These are phyloP conservation scores for Whalleya microplaca DNA, from an alignment of 2,329 filamentous ascomycete species.

Conservation along the genomic window DNA sequence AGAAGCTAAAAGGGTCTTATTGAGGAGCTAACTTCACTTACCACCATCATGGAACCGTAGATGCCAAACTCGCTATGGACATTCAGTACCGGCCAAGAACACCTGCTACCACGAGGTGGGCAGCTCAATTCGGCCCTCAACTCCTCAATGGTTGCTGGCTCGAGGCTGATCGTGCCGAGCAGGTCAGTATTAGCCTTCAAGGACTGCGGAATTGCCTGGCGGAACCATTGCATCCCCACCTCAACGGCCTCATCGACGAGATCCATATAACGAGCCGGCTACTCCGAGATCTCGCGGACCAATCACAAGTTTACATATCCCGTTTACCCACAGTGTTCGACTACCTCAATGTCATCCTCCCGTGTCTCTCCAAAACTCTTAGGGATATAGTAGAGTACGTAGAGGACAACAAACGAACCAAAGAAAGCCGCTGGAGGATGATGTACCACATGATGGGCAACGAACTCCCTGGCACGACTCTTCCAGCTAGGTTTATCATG, in stretches of 20 bases:
- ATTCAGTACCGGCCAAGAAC: conserved; percentile 22
- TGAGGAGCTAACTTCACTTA: conserved; percentile 11
- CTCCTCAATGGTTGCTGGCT: conserved; percentile 57
- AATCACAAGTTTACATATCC: conserved; percentile 53
- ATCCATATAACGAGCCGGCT: conserved; percentile 48
- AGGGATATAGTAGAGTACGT: conserved; percentile 57
- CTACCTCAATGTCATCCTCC: conserved; percentile 60
- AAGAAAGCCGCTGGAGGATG: conserved; percentile 57
- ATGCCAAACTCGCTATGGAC: conserved; percentile 25
- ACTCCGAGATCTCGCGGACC: conserved; percentile 59
- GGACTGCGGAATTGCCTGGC: conserved; percentile 51
- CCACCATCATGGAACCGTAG: conserved; percentile 26
- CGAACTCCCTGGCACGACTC: conserved; percentile 53
- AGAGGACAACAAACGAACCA: conserved; percentile 52
- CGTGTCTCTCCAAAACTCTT: conserved; percentile 57
- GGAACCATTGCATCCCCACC: conserved; percentile 49
- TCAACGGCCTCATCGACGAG: conserved; percentile 52
- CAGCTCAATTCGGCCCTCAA: conserved; percentile 33
- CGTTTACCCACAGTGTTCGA: conserved; percentile 56
- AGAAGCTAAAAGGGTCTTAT: conserved; percentile 6
- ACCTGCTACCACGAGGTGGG: conserved; percentile 13
- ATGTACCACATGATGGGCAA: conserved; percentile 61
- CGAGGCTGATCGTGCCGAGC: conserved; percentile 57
- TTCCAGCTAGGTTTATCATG: conserved; percentile 57
- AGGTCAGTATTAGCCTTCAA: conserved; percentile 51